Evolutionary conservation across 495 filamentous ascomycete genomes (phyloP).

Genomic region (Penicillium nucicola): DNA sequence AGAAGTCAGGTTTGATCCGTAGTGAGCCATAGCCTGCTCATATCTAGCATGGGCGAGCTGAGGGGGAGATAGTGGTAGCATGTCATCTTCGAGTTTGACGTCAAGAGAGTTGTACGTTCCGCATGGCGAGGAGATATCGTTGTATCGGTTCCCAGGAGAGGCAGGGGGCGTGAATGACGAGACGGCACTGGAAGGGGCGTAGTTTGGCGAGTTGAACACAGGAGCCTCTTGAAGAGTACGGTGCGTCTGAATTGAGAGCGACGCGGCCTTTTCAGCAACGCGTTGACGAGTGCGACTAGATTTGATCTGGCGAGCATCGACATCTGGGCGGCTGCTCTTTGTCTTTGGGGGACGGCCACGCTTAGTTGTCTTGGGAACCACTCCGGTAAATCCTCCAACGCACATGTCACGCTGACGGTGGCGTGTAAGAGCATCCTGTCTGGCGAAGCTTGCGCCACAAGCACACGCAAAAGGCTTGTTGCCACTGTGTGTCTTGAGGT

Average conservation of each 20-base stretch:
- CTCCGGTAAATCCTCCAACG: conserved; percentile 82
- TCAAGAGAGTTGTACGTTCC: conserved; percentile 44
- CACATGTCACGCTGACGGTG: conserved; percentile 95
- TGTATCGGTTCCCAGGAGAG: conserved; percentile 38
- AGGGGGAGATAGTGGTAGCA: conserved; percentile 32
- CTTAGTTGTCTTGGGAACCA: conserved; percentile 67
- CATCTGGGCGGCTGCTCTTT: conserved; percentile 56
- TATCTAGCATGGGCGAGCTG: conserved; percentile 25
- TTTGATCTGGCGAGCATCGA: conserved; percentile 67
- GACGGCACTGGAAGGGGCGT: conserved; percentile 37
- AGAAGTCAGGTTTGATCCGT: conserved; percentile 14
- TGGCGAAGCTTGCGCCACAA: conserved; percentile 86
- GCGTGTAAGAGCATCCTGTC: conserved; percentile 90
- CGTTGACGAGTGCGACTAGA: conserved; percentile 47
- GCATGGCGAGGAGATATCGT: conserved; percentile 46
- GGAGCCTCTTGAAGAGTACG: conserved; percentile 25
- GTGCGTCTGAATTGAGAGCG: conserved; percentile 20
- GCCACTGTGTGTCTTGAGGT: conserved; percentile 92
- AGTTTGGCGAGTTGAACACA: conserved; percentile 39
- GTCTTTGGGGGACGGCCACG: conserved; percentile 64
- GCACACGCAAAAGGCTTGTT: conserved; percentile 89
- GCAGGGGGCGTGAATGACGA: conserved; percentile 50
- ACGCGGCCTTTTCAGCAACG: conserved; percentile 36
- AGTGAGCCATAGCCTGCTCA: conserved; percentile 25
- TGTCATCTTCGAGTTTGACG: conserved; percentile 42